These are phyloP conservation scores for Sarocladium kiliense DNA, from an alignment of 2,329 filamentous ascomycete genomes.

Conservation along the genomic window DNA sequence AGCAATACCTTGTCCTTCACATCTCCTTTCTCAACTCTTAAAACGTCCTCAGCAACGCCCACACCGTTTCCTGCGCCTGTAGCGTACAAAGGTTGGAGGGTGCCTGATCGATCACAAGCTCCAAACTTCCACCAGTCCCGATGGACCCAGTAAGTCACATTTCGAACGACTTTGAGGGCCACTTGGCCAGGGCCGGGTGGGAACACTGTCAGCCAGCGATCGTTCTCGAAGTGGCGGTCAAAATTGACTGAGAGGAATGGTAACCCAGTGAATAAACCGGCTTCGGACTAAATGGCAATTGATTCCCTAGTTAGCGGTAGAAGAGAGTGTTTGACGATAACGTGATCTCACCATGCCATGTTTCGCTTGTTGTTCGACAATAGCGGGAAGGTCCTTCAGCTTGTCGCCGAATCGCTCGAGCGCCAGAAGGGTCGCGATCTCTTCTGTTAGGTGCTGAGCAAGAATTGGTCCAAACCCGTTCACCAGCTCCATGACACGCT, in stretches of 20 bases:
- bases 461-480: conserved; percentile 26
- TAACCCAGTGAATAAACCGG: background rate
- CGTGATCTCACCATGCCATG: conserved; percentile 9
- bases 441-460: conserved; percentile 25
- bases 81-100: too few relatives aligned
- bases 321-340: too few relatives aligned
- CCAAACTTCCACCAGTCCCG: conserved; percentile 22
- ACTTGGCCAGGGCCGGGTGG: conserved; percentile 10
- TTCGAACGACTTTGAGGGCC: conserved; percentile 17
- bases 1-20: too few relatives aligned
- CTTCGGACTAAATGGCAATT: background rate
- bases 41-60: too few relatives aligned
- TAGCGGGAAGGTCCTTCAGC: conserved; percentile 10
- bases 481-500: conserved; percentile 21
- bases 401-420: conserved; percentile 19
- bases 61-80: too few relatives aligned
- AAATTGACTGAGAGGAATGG: background rate
- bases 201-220: conserved; percentile 9
- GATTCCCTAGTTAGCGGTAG: too few relatives aligned
- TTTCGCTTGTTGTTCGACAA: conserved; percentile 12
- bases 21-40: too few relatives aligned
- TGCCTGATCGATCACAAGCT: conserved; percentile 17
- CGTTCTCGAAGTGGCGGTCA: conserved; percentile 10
- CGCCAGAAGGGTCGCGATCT: conserved; percentile 26
- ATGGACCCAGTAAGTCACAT: conserved; percentile 21